Percentiles rank a stretch among this genome's conserved stretches.
Conservation (phyloP, 2,329 filamentous ascomycete species). For the Anthostomella pinea region DNA sequence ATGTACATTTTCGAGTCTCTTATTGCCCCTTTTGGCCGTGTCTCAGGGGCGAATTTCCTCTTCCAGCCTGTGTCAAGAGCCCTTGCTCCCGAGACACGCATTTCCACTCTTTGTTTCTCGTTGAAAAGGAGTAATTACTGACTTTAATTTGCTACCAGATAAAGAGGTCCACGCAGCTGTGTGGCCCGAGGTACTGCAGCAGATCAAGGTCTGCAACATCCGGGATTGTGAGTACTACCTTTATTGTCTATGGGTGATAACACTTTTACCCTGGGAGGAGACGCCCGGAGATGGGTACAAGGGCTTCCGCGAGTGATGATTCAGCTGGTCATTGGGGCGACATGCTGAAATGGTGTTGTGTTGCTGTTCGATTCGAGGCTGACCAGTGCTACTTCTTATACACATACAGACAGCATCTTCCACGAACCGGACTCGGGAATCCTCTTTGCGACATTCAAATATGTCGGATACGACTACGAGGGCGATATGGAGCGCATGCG, state of each 20-base stretch:
- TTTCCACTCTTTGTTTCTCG: no score
- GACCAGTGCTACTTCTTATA: not conserved
- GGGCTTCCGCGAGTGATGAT: not conserved
- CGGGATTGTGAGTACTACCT: constrained; percentile 58
- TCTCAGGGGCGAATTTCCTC: no score
- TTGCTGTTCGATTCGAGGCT: not conserved
- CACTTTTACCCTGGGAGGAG: not conserved
- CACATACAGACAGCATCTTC: constrained; percentile 64
- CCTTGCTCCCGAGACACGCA: no score
- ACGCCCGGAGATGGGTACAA: not conserved
- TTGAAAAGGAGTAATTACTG: no score
- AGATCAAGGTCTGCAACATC: constrained; percentile 75
- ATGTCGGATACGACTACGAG: constrained; percentile 69
- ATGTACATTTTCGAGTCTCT: no score
- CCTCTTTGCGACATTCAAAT: constrained; percentile 76
- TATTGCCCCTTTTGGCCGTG: no score
- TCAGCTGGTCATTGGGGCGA: not conserved
- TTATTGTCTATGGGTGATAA: not conserved
- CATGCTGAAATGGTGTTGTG: not conserved
- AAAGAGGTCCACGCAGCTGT: constrained; percentile 71
- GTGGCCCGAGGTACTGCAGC: constrained; percentile 74
- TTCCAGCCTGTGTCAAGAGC: no score
- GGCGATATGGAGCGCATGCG: constrained; percentile 76
- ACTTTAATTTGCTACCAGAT: no score
- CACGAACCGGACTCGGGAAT: constrained; percentile 61